Percentiles rank a stretch among this genome's conserved stretches.
phyloP scores from a whole-genome alignment of 2,329 filamentous ascomycete genomes.

The Ustilaginoidea virens region DNA sequence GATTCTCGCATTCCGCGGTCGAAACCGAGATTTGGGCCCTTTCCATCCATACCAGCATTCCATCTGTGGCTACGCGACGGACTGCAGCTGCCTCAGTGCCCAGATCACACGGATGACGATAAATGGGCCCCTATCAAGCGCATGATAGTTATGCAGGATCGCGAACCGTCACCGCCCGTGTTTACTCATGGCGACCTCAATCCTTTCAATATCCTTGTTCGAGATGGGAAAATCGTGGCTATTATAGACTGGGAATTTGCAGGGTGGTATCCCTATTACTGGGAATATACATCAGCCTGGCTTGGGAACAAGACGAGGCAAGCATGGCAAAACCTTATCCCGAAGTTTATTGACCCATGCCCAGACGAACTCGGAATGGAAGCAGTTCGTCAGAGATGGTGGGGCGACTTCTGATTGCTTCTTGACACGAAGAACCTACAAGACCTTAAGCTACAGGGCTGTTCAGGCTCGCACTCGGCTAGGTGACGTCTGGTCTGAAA shows the following conservation, averaged over 20 bases:
- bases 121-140: slow-evolving; percentile 15
- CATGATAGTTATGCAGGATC: slow-evolving; percentile 20
- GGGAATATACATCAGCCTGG: slow-evolving; percentile 18
- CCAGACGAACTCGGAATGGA: slow-evolving; percentile 25
- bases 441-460: too few species aligned
- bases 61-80: slow-evolving; percentile 16
- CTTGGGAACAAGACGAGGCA: slow-evolving; percentile 9
- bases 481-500: too few species aligned
- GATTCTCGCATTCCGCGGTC: slow-evolving; percentile 12
- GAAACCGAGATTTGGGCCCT: slow-evolving; percentile 19
- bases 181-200: slow-evolving; percentile 33
- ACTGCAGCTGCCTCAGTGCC: slow-evolving; percentile 10
- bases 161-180: slow-evolving; percentile 17
- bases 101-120: slow-evolving; percentile 6
- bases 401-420: slow-evolving; percentile 9
- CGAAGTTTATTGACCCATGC: slow-evolving; percentile 20
- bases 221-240: slow-evolving; percentile 24
- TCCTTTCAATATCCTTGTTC: slow-evolving; percentile 25
- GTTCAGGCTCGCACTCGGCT: too few species aligned
- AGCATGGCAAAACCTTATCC: slow-evolving; percentile 20
- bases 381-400: slow-evolving; percentile 19
- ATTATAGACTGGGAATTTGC: slow-evolving; percentile 23
- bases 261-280: slow-evolving; percentile 19
- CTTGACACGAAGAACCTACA: neutral
- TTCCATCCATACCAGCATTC: slow-evolving; percentile 15